phyloP scores from a whole-genome alignment of 2,329 filamentous ascomycete species.

The Alternaria consortialis region DNA sequence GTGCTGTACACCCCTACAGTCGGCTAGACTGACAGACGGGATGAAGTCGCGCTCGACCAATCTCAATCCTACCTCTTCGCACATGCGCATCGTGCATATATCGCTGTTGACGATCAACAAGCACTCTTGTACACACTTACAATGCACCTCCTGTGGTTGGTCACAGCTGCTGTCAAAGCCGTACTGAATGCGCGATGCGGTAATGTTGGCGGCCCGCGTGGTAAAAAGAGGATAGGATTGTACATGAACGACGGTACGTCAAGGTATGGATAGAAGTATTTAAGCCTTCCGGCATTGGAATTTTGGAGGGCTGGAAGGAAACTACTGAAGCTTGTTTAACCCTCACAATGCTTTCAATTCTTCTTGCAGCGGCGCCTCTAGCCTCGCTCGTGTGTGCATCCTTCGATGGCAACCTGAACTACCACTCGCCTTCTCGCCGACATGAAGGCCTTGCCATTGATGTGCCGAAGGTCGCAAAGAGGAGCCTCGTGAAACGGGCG shows the following conservation, averaged over 20 bases:
- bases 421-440: conserved; percentile 69
- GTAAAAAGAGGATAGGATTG: background rate
- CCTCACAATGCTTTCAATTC: conserved; percentile 23
- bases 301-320: background rate
- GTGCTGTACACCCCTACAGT: background rate
- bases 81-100: conserved; percentile 25
- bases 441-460: conserved; percentile 71
- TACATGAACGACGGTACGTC: conserved; percentile 2
- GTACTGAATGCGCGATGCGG: conserved; percentile 7
- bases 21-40: background rate
- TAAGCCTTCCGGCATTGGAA: background rate
- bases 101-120: conserved; percentile 19
- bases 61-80: conserved; percentile 7
- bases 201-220: background rate
- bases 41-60: conserved; percentile 12
- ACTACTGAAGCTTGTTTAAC: background rate
- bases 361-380: conserved; percentile 27
- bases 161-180: background rate
- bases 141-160: conserved; percentile 16
- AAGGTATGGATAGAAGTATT: conserved; percentile 2
- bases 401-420: conserved; percentile 66
- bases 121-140: conserved; percentile 19
- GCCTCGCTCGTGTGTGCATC: conserved; percentile 27
- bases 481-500: conserved; percentile 48
- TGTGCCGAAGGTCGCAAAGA: conserved; percentile 66